Conservation (phyloP, 441 rosid genomes). For the Erysimum cheiri region DNA sequence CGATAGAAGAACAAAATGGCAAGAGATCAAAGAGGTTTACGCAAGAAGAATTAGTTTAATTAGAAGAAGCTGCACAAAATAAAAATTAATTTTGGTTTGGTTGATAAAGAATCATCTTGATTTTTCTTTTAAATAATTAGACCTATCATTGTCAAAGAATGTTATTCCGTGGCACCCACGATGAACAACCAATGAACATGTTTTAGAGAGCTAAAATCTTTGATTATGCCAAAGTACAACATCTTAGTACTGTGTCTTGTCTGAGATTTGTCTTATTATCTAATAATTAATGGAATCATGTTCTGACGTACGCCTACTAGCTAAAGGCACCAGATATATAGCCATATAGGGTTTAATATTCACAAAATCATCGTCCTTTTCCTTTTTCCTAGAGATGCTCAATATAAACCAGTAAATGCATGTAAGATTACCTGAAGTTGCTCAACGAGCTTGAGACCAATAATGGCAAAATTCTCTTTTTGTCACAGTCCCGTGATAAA, state of each 20-base stretch:
- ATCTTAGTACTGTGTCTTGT: slow-evolving; percentile 32
- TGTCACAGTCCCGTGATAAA: slow-evolving; percentile 22
- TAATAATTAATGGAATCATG: slow-evolving; percentile 39
- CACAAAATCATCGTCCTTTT: slow-evolving; percentile 22
- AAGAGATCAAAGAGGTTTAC: slow-evolving; percentile 1
- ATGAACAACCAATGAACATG: slow-evolving; percentile 9
- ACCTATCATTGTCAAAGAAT: slow-evolving; percentile 33
- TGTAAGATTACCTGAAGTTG: slow-evolving; percentile 32
- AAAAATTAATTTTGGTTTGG: background rate
- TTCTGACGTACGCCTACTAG: slow-evolving; percentile 42
- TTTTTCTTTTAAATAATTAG: background rate
- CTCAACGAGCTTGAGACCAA: slow-evolving; percentile 34
- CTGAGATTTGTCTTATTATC: slow-evolving; percentile 35
- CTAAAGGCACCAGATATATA: slow-evolving; percentile 15
- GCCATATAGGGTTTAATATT: slow-evolving; percentile 19
- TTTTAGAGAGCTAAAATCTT: slow-evolving; percentile 21
- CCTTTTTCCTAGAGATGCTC: slow-evolving; percentile 33
- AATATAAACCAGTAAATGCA: slow-evolving; percentile 42
- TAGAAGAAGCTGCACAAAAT: background rate
- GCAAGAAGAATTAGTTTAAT: background rate
- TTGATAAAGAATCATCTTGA: background rate
- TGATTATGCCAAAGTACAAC: slow-evolving; percentile 39
- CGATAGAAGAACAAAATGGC: slow-evolving; percentile 1
- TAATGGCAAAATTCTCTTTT: slow-evolving; percentile 37
- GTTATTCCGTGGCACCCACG: slow-evolving; percentile 39